Evolutionary conservation across 192 early-diverging fungal species (phyloP), one percentile per base, ranked within the genome.

Genomic region (Podila horticola): DNA sequence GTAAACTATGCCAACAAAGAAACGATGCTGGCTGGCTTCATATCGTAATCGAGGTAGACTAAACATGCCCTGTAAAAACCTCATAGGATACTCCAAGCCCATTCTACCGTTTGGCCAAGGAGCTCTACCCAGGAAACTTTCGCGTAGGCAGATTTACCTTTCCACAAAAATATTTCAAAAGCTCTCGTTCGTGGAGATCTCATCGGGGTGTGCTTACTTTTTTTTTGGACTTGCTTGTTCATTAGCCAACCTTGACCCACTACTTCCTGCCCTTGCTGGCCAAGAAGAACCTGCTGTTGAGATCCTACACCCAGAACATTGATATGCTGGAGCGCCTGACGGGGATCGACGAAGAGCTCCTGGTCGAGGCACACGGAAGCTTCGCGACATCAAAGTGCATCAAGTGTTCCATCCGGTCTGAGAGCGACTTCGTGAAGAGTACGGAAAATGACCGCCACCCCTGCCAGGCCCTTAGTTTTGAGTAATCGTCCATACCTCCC

Each of bases 281-380:
- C 20, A 79, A 94, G 33, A 91, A 93, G 65, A 86, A 90, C 0
- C 20, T 94, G 30, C 87, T 99, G 17, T 84, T 92, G 30, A 84
- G 96, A 31, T 92, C 93, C 64, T 98, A 95, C 81, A 98, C 97
- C 26, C 98, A 99, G 81, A 99, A 99, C 75, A 97, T 99, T 67
- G 98, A 99, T 85, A 95, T 92, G 12, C 83, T 99, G 19, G 98
- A 99, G 84, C 90, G 95, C 12, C 70, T 93, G 1, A 92, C 97
- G 11, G 96, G 96, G 10, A 72, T 98, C 9, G 82, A 84, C 19
- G 83, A 86, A 22, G 86, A 92, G 8, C 79, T 85, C 22, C 69
- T 99, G 12, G 93, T 99, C 6, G 96, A 98, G 69, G 97, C 98
- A 0, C 98, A 99, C 86, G 98, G 98, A 9, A 94, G 94, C 24